Evolutionary conservation across 2,329 filamentous ascomycete species (phyloP), one percentile per base, ranked within the genome.

Genomic region (Pseudogymnoascus sp.): DNA sequence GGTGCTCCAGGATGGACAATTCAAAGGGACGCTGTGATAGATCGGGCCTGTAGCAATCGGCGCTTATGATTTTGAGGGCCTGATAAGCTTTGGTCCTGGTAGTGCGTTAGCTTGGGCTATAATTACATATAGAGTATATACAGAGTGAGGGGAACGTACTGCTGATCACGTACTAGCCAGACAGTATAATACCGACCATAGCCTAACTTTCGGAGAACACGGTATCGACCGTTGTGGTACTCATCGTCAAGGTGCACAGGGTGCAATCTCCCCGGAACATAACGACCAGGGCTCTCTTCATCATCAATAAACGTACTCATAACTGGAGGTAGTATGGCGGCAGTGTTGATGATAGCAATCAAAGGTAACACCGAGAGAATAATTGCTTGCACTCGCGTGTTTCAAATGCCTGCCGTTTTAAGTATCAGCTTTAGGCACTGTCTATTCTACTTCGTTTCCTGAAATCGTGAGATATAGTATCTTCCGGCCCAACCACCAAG

Each of bases 61-160:
- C 64, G 39, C 67, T 67, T 6, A 68, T 36, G 23, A 68, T 37
- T 36, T 69, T 68, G 13, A 68, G 37, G 7, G 67, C 68, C 3
- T 36, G 2, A 36, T 36, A 36, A 4, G 5, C 4, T 19, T 60
- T 36, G 54, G 28, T 6, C 5, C 54, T 60, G 28, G 6, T 13
- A 19, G n/a, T 48, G 11, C 6, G 43, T 48, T 48, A 25, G 13
- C 13, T 48, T 23, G 21, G 21, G 43, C 13, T 48, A 25, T n/a
- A 48, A n/a, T 48, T 21, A 11, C 21, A 25, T 48, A n/a, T 23
- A 25, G 11, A 3, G 43, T 6, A 25, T 48, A 25, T 48, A 14
- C 13, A 23, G 11, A 34, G n/a, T 11, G 51, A 19, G 13, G 5
- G 51, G 34, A 37, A 36, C 28, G 13, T 37, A 60, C 54, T 60